Conservation (phyloP, 495 filamentous ascomycete species). For the Recurvomyces mirabilis region DNA sequence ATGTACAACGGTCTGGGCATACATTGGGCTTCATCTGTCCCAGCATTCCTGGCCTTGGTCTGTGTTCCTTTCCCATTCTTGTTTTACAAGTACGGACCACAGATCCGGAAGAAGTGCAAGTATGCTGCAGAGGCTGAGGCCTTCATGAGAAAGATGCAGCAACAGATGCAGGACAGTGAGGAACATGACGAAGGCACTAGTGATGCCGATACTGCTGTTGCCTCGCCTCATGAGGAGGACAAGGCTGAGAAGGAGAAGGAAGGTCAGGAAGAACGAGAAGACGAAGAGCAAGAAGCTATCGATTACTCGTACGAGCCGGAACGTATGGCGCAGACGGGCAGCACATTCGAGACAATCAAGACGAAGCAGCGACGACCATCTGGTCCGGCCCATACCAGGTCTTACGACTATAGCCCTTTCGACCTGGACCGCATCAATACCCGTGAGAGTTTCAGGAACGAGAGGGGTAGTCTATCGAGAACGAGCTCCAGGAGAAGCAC, state of each 20-base stretch:
- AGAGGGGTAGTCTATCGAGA: slow-evolving; percentile 4
- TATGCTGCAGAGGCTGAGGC: slow-evolving; percentile 57
- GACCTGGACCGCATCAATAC: slow-evolving; percentile 33
- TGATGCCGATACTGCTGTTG: slow-evolving; percentile 5
- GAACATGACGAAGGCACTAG: slow-evolving; percentile 3
- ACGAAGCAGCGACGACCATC: slow-evolving; percentile 16
- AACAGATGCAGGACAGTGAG: slow-evolving; percentile 7
- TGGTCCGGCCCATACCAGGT: slow-evolving; percentile 4
- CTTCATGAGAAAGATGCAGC: slow-evolving; percentile 36
- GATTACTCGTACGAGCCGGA: slow-evolving; percentile 27
- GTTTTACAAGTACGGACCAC: slow-evolving; percentile 63
- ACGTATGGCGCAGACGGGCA: background rate
- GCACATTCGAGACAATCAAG: slow-evolving; percentile 28
- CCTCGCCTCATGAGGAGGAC: slow-evolving; percentile 7
- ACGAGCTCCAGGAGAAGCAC: too few relatives aligned
- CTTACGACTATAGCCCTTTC: slow-evolving; percentile 30
- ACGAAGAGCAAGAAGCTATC: slow-evolving; percentile 26
- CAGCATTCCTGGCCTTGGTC: slow-evolving; percentile 59
- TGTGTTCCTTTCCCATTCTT: slow-evolving; percentile 74
- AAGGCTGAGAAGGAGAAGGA: slow-evolving; percentile 18
- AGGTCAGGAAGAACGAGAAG: slow-evolving; percentile 16
- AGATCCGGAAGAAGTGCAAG: slow-evolving; percentile 59
- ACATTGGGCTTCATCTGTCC: slow-evolving; percentile 70
- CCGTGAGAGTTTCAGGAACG: slow-evolving; percentile 25
- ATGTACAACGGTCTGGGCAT: slow-evolving; percentile 66